phyloP scores from a whole-genome alignment of 2,329 filamentous ascomycete genomes.

The Onygenales sp. region DNA sequence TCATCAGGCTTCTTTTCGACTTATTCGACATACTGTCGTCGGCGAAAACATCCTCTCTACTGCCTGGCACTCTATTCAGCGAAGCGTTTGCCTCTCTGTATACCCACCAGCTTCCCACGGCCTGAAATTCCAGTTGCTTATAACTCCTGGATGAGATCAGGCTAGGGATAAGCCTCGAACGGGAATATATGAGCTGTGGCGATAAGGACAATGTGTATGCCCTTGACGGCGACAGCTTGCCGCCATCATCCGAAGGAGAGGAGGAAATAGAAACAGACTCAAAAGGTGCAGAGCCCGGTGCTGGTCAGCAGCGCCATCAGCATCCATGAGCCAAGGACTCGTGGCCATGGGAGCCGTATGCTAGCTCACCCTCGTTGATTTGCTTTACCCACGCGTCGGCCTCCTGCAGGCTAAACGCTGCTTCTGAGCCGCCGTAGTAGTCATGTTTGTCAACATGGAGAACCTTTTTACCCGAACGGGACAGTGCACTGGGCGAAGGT shows the following conservation, averaged over 20 bases:
- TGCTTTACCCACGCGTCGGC: constrained; percentile 61
- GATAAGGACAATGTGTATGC: constrained; percentile 76
- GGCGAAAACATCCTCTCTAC: constrained; percentile 83
- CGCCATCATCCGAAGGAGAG: constrained; percentile 9
- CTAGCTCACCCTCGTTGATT: constrained; percentile 28
- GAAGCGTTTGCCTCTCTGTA: constrained; percentile 31
- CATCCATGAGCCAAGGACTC: constrained; percentile 16
- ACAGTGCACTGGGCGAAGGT: constrained; percentile 69
- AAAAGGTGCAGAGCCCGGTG: constrained; percentile 26
- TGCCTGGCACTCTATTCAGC: constrained; percentile 70
- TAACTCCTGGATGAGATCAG: constrained; percentile 86
- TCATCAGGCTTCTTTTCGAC: constrained; percentile 81
- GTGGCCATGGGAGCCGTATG: background rate
- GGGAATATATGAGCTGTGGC: constrained; percentile 77
- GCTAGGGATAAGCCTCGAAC: constrained; percentile 64
- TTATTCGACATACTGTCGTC: constrained; percentile 65
- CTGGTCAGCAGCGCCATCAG: constrained; percentile 17
- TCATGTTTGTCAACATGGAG: constrained; percentile 80
- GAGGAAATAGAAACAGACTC: constrained; percentile 28
- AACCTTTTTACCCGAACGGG: constrained; percentile 81
- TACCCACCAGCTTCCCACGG: constrained; percentile 88
- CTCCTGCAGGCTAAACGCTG: constrained; percentile 76
- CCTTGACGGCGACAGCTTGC: constrained; percentile 45
- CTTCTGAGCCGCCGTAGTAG: constrained; percentile 81
- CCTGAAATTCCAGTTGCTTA: constrained; percentile 83